phyloP scores from a whole-genome alignment of 345 rosid species.

The Salix caprea region DNA sequence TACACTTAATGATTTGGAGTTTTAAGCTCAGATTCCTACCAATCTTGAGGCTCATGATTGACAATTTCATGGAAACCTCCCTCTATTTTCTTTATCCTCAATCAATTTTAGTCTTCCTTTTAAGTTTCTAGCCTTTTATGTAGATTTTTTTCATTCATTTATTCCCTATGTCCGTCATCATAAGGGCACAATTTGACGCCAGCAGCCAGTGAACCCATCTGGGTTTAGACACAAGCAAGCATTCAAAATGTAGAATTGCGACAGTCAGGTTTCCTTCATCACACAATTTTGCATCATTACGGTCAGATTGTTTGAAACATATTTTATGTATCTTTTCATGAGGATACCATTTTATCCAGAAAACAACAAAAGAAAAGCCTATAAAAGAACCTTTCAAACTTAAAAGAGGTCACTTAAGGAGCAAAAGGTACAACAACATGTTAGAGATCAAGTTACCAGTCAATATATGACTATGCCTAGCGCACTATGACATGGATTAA shows the following conservation, averaged over 20 bases:
- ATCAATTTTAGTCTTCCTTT: background rate
- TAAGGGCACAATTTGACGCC: too few relatives aligned
- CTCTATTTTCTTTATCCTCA: background rate
- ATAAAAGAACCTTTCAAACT: background rate
- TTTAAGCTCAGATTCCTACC: background rate
- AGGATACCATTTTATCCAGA: background rate
- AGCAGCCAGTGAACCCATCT: background rate
- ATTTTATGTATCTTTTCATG: background rate
- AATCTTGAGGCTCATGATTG: background rate
- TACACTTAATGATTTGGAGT: background rate
- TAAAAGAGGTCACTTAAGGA: background rate
- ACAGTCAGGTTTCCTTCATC: background rate
- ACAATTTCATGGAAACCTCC: background rate
- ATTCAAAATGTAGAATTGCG: background rate
- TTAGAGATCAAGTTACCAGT: too few relatives aligned
- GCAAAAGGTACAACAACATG: too few relatives aligned
- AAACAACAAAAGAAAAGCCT: background rate
- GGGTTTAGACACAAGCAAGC: too few relatives aligned
- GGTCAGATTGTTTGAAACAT: too few relatives aligned
- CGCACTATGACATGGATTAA: background rate
- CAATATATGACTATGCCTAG: background rate
- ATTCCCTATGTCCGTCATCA: background rate
- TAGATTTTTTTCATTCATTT: background rate
- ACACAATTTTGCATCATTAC: too few relatives aligned
- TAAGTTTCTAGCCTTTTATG: too few relatives aligned